Conservation (phyloP, 2,329 filamentous ascomycete species). For the Ophiostoma montium region DNA sequence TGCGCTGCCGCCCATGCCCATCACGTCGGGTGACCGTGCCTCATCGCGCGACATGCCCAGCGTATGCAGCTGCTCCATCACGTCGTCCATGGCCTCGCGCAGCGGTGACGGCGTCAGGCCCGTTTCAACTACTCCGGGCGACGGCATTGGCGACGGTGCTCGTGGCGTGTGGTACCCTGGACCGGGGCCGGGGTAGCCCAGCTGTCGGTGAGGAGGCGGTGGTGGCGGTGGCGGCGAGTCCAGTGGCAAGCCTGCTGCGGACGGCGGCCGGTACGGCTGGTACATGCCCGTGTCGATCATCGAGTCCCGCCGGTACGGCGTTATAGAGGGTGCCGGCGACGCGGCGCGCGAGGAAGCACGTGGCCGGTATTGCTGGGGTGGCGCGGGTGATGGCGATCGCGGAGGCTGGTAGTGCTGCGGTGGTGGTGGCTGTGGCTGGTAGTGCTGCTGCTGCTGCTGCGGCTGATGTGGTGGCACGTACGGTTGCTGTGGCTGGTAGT, state of each 20-base stretch:
- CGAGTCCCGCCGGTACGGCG: conserved; percentile 11
- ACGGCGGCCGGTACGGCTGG: conserved; percentile 13
- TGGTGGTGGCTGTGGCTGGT: conserved; percentile 1
- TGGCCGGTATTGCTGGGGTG: neutral
- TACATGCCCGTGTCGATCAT: conserved; percentile 12
- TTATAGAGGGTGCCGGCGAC: neutral
- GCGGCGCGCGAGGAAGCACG: neutral
- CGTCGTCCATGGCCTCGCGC: conserved; percentile 91
- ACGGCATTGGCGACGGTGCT: conserved; percentile 50
- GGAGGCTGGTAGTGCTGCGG: conserved; percentile 7
- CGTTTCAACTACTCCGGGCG: conserved; percentile 43
- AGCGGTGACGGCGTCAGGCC: conserved; percentile 80
- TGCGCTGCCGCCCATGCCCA: conserved; percentile 13
- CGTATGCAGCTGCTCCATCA: conserved; percentile 87
- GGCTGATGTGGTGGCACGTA: conserved; percentile 6
- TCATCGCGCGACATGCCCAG: conserved; percentile 51
- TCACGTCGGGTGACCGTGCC: conserved; percentile 25
- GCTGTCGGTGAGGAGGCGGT: conserved; percentile 70
- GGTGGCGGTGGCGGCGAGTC: conserved; percentile 66
- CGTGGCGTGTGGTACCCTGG: conserved; percentile 38
- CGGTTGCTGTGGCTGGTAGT: conserved; percentile 10
- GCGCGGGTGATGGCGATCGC: conserved; percentile 1
- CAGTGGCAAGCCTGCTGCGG: conserved; percentile 17
- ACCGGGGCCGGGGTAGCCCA: conserved; percentile 13
- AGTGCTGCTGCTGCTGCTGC: conserved; percentile 4